A percentile compares a stretch with the other conserved stretches of the same genome.
Conservation (phyloP, 768 basidiomycete species). For the Pisolithus albus region DNA sequence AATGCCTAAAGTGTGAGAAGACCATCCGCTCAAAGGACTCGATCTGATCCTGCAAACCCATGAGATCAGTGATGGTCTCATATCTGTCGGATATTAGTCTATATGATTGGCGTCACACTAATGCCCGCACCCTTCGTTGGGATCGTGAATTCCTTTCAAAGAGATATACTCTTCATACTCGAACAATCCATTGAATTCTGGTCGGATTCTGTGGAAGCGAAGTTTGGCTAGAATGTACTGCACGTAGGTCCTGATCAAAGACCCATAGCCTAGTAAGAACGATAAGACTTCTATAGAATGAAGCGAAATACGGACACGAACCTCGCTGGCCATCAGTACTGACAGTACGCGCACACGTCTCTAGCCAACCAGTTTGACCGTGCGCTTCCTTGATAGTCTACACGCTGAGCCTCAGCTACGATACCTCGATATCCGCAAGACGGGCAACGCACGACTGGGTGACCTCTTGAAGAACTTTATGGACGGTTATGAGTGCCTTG, state of each 20-base stretch:
- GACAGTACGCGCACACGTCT: conserved; percentile 91
- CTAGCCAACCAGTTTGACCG: conserved; percentile 94
- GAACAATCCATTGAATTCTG: conserved; percentile 97
- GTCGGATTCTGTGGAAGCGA: conserved; percentile 89
- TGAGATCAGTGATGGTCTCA: conserved; percentile 95
- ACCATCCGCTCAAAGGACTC: conserved; percentile 98
- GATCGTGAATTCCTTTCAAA: conserved; percentile 95
- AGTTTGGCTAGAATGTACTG: conserved; percentile 94
- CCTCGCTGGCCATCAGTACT: conserved; percentile 74
- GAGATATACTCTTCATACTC: conserved; percentile 99
- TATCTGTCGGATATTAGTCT: conserved; percentile 49
- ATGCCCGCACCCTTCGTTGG: conserved; percentile 86
- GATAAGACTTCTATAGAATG: conserved; percentile 3
- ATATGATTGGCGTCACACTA: conserved; percentile 1
- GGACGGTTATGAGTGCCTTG: conserved; percentile 95
- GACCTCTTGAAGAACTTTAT: conserved; percentile 98
- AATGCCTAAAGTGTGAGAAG: conserved; percentile 88
- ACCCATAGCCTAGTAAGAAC: conserved; percentile 65
- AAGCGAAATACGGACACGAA: conserved; percentile 20
- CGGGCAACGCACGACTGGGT: conserved; percentile 63
- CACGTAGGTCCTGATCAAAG: conserved; percentile 92
- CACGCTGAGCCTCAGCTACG: conserved; percentile 9
- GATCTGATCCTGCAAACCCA: conserved; percentile 97
- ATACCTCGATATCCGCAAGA: conserved; percentile 1
- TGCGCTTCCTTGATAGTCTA: conserved; percentile 97